Evolutionary conservation across 768 basidiomycete genomes (phyloP).

Genomic region (Termitomyces sp.): DNA sequence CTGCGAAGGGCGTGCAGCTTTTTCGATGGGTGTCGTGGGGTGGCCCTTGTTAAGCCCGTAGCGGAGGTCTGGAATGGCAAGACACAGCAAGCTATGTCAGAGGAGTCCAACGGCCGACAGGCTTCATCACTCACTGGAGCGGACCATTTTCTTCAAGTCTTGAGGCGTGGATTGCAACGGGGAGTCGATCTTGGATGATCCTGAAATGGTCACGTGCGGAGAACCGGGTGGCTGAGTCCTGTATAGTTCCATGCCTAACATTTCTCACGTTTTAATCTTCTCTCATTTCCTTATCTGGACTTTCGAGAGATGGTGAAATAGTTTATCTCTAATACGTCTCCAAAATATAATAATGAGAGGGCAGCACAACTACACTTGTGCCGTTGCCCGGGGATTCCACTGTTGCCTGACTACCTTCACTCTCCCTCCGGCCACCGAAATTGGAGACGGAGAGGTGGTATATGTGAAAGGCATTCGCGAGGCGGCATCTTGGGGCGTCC

Average conservation of each 20-base stretch:
- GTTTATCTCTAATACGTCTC: not conserved
- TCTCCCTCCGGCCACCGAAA: slow-evolving; percentile 29
- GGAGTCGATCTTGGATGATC: slow-evolving; percentile 16
- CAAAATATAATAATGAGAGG: not conserved
- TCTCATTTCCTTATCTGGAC: not conserved
- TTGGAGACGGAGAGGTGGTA: slow-evolving; percentile 23
- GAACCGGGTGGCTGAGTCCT: slow-evolving; percentile 46
- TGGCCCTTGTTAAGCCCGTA: slow-evolving; percentile 84
- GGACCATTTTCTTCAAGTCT: slow-evolving; percentile 68
- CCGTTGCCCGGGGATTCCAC: slow-evolving; percentile 35
- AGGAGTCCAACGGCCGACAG: not conserved
- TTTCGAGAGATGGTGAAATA: not conserved
- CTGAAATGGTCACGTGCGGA: slow-evolving; percentile 27
- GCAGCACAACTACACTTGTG: slow-evolving; percentile 26
- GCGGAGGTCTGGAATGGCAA: slow-evolving; percentile 58
- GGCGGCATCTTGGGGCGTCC: slow-evolving; percentile 37
- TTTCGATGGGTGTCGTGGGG: slow-evolving; percentile 80
- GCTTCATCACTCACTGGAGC: slow-evolving; percentile 54
- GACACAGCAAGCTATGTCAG: slow-evolving; percentile 11
- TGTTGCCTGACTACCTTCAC: slow-evolving; percentile 51
- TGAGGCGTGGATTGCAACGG: slow-evolving; percentile 35
- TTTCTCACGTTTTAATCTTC: slow-evolving; percentile 16
- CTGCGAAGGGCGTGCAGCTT: slow-evolving; percentile 72
- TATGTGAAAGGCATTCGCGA: slow-evolving; percentile 21
- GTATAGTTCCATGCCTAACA: slow-evolving; percentile 40